These are phyloP conservation scores for Boletus subparvulus DNA, from an alignment of 768 basidiomycete species.

Conservation along the genomic window DNA sequence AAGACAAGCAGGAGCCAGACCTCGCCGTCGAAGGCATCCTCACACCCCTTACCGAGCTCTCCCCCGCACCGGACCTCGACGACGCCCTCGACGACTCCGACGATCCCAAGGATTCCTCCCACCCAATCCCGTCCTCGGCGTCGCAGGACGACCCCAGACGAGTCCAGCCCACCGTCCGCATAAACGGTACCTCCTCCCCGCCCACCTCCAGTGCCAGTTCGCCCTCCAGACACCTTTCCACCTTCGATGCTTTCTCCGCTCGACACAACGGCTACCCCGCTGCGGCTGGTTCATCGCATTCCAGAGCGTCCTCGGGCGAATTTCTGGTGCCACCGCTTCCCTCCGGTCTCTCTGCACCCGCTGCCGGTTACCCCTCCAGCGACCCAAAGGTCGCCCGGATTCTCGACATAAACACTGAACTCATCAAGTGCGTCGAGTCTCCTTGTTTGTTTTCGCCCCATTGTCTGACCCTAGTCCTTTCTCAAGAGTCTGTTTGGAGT, in stretches of 20 bases:
- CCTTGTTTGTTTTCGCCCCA: background rate
- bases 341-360: slow-evolving; percentile 18
- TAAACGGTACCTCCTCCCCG: slow-evolving; percentile 26
- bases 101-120: slow-evolving; percentile 23
- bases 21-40: slow-evolving; percentile 46
- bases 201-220: slow-evolving; percentile 17
- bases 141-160: slow-evolving; percentile 22
- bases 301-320: slow-evolving; percentile 29
- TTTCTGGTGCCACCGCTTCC: slow-evolving; percentile 32
- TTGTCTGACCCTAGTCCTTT: slow-evolving; percentile 5
- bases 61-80: slow-evolving; percentile 61
- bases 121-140: slow-evolving; percentile 14
- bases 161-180: slow-evolving; percentile 10
- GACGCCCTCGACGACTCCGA: slow-evolving; percentile 35
- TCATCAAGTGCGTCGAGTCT: slow-evolving; percentile 54
- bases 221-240: slow-evolving; percentile 23
- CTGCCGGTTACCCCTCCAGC: slow-evolving; percentile 1
- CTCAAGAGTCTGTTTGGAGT: slow-evolving; percentile 57
- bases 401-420: slow-evolving; percentile 66
- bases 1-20: slow-evolving; percentile 35
- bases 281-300: slow-evolving; percentile 26
- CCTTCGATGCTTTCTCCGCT: slow-evolving; percentile 20
- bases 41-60: slow-evolving; percentile 76
- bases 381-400: slow-evolving; percentile 44
- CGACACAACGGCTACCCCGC: slow-evolving; percentile 22